These are phyloP conservation scores for Scenedesmus sp. DNA, from an alignment of 163 green algal species.

Conservation along the genomic window DNA sequence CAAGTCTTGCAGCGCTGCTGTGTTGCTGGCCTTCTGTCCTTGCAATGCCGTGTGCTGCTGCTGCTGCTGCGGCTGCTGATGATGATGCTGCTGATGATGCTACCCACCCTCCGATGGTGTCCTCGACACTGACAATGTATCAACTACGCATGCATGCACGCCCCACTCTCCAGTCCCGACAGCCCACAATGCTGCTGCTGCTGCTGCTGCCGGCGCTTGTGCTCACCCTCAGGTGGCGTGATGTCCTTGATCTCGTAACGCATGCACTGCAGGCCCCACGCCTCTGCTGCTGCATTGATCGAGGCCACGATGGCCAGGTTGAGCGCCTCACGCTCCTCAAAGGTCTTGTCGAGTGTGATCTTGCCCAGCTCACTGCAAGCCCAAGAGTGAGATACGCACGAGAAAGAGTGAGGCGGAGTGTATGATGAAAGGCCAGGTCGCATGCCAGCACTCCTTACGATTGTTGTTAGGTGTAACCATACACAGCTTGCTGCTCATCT, in stretches of 20 bases:
- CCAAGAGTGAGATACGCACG: not conserved
- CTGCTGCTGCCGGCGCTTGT: not conserved
- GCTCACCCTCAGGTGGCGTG: conserved; percentile 78
- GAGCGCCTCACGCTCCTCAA: conserved; percentile 95
- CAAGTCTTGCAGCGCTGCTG: too few relatives aligned
- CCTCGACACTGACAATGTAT: conserved; percentile 99
- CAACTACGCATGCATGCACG: conserved; percentile 46
- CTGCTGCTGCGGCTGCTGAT: too few relatives aligned
- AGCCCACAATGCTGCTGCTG: not conserved
- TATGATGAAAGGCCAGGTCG: conserved; percentile 84
- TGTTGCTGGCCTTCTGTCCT: too few relatives aligned
- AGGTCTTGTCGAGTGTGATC: conserved; percentile 97
- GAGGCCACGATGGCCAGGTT: conserved; percentile 93
- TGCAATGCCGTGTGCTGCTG: too few relatives aligned
- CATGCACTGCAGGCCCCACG: conserved; percentile 93
- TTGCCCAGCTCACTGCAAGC: conserved; percentile 93
- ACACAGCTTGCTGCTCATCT: conserved; percentile 88
- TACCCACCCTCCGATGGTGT: conserved; percentile 74
- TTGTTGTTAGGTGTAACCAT: conserved; percentile 98
- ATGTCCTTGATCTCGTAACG: conserved; percentile 99
- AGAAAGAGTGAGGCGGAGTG: not conserved
- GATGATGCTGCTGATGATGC: too few relatives aligned
- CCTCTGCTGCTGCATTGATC: conserved; percentile 89
- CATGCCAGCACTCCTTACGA: conserved; percentile 94
- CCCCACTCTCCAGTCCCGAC: too few relatives aligned